phyloP scores from a whole-genome alignment of 2,329 filamentous ascomycete genomes.

The Dactylellina haptotyla region DNA sequence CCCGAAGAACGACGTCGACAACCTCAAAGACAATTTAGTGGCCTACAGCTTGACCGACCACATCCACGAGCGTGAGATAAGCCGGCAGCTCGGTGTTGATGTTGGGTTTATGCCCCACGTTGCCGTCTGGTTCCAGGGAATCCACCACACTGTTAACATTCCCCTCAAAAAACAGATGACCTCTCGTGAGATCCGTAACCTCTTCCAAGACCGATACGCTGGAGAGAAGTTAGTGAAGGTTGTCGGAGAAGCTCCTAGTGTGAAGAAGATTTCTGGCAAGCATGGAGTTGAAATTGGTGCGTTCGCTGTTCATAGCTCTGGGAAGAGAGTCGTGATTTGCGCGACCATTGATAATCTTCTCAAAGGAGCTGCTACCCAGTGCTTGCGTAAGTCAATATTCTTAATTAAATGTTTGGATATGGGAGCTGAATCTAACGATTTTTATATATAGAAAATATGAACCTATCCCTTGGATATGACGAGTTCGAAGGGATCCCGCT shows the following conservation, averaged over 20 bases:
- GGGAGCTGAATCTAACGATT: constrained; percentile 4
- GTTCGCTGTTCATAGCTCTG: constrained; percentile 89
- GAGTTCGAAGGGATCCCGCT: constrained; percentile 88
- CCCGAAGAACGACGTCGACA: constrained; percentile 88
- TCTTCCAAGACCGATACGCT: constrained; percentile 96
- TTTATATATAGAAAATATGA: constrained; percentile 79
- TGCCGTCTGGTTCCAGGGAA: constrained; percentile 96
- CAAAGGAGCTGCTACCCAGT: constrained; percentile 93
- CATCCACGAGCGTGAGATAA: constrained; percentile 93
- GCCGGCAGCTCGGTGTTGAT: constrained; percentile 75
- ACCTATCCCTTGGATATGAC: constrained; percentile 84
- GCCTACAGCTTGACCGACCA: constrained; percentile 92
- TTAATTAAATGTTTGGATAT: background rate
- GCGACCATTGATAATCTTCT: constrained; percentile 92
- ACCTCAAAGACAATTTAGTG: constrained; percentile 86
- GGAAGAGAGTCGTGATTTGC: constrained; percentile 92
- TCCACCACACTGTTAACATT: constrained; percentile 81
- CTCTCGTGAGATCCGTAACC: constrained; percentile 87
- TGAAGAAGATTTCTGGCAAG: constrained; percentile 83
- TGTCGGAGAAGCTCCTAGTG: constrained; percentile 83
- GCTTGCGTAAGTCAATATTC: constrained; percentile 75
- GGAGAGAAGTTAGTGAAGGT: constrained; percentile 96
- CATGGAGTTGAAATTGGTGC: constrained; percentile 94
- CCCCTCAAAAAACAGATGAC: constrained; percentile 87
- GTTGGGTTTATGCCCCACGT: constrained; percentile 94